Percentiles rank a stretch among this genome's conserved stretches.
Conservation (phyloP, 441 rosid species). For the Melastoma candidum region DNA sequence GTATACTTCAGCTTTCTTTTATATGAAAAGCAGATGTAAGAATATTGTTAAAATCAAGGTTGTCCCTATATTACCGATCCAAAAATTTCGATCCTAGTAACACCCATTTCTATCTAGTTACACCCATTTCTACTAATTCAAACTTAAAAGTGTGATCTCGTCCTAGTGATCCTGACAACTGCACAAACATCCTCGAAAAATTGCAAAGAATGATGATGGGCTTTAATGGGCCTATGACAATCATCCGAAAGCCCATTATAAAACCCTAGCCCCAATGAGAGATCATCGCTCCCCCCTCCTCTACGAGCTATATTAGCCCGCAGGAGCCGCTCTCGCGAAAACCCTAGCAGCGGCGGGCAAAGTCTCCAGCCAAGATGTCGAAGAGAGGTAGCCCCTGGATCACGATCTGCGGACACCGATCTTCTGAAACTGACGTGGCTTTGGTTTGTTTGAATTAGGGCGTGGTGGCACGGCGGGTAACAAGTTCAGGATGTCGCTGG, state of each 20-base stretch:
- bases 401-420: neutral
- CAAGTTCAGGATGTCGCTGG: slow-evolving; percentile 21
- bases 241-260: neutral
- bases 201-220: no score
- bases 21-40: no score
- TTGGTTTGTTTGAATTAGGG: neutral
- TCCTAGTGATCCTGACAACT: no score
- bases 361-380: slow-evolving; percentile 40
- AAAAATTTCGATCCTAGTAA: no score
- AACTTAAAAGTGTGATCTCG: no score
- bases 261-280: slow-evolving; percentile 1
- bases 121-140: no score
- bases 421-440: neutral
- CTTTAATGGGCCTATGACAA: no score
- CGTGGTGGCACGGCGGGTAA: slow-evolving; percentile 18
- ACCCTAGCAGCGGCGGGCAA: neutral
- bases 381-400: slow-evolving; percentile 38
- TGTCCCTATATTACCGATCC: no score
- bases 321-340: slow-evolving; percentile 5
- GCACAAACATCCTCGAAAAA: no score
- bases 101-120: no score
- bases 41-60: no score
- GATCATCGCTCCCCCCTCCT: neutral
- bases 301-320: slow-evolving; percentile 6
- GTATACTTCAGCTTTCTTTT: no score